Evolutionary conservation across 345 rosid species (phyloP), one percentile per base, ranked within the genome.

Genomic region (Noccaea caerulescens): DNA sequence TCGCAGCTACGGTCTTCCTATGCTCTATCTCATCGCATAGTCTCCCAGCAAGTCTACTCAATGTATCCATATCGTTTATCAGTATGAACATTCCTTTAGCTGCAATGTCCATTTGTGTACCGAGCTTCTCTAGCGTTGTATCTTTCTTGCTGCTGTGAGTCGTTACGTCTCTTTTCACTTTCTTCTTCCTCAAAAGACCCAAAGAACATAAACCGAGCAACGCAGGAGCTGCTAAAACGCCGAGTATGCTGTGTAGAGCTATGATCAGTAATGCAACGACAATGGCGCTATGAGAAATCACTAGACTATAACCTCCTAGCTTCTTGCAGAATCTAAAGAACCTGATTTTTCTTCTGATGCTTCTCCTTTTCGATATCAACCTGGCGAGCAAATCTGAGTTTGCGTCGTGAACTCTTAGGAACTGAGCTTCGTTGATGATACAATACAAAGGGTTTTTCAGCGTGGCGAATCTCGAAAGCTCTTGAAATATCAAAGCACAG

Each of bases 51-150:
- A 88, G 67, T 72, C 88, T 72, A 59, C 92, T 80, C 60, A 91
- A 69, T 0, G 96, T 91, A 44, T 87, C 85, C 51, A 94, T 82
- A 76, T 89, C 96, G n/a, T 94, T 89, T 49, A 86, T 76, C 80
- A 88, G 10, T 76, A 89, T 82, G 55, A 79, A 94, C 38, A 82
- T 73, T 66, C 91, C 94, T 81, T 83, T 94, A 1, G 93, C 95
- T 6, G 96, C 94, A 16, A 76, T 62, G 42, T 94, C 93, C n/a
- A 91, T 81, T 80, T 93, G 89, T 7, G 62, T 68, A 16, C 78
- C 67, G 2, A 84, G 76, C 36, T 81, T 84, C 66, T 84, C 80
- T 9, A 72, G 54, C 34, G 53, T 78, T 78, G 79, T 62, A 58
- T 77, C 39, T 1, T 45, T 75, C 54, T 55, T 16, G 10, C 67